Evolutionary conservation across 2,329 filamentous ascomycete genomes (phyloP).

Genomic region (Neopestalotiopsis sp.): DNA sequence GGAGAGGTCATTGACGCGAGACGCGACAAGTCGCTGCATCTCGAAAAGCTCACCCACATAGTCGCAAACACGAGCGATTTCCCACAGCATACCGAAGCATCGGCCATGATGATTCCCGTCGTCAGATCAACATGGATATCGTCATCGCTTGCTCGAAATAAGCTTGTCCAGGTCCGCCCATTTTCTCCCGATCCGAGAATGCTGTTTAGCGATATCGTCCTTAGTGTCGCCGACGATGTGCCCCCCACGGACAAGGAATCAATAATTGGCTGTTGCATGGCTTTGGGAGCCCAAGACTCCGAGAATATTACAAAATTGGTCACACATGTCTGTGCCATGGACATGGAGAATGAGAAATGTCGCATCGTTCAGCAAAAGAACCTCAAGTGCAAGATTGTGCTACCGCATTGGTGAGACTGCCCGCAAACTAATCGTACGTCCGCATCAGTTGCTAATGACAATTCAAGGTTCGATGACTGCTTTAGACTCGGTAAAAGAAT

Average conservation of each 20-base stretch:
- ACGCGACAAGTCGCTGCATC: conserved; percentile 52
- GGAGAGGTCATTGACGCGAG: conserved; percentile 52
- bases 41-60: conserved; percentile 59
- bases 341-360: conserved; percentile 75
- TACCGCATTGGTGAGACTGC: conserved; percentile 81
- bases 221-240: conserved; percentile 85
- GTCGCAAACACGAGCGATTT: conserved; percentile 84
- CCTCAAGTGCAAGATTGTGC: conserved; percentile 78
- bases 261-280: conserved; percentile 86
- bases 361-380: conserved; percentile 65
- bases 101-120: conserved; percentile 81
- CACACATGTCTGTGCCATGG: conserved; percentile 88
- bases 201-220: conserved; percentile 84
- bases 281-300: conserved; percentile 84
- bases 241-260: conserved; percentile 88
- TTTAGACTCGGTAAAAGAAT: conserved; percentile 91
- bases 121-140: conserved; percentile 83
- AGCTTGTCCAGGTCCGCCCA: conserved; percentile 77
- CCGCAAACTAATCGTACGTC: not conserved
- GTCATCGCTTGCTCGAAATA: conserved; percentile 70
- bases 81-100: conserved; percentile 77
- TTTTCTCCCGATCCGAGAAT: conserved; percentile 90
- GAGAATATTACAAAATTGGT: conserved; percentile 73
- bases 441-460: not conserved
- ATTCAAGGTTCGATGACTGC: conserved; percentile 88